Evolutionary conservation across 768 basidiomycete species (phyloP).

Genomic region (Boletus fagicola): DNA sequence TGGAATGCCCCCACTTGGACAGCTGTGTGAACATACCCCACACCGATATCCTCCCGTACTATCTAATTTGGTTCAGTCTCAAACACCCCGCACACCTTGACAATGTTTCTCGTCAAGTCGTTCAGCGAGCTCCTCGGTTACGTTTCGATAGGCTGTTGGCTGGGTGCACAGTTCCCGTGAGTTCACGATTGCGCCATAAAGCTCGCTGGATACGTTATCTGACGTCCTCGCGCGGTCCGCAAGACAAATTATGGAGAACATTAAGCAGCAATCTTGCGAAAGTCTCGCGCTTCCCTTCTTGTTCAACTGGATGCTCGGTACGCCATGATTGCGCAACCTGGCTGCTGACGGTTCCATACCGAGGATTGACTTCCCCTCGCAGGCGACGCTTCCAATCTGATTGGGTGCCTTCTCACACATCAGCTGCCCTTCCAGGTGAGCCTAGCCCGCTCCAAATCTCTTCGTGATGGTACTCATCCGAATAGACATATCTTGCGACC

Average conservation of each 20-base stretch:
- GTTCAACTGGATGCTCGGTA: conserved; percentile 89
- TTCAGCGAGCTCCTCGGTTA: conserved; percentile 70
- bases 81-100: background rate
- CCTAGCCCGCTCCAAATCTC: background rate
- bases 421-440: conserved; percentile 94
- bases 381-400: conserved; percentile 92
- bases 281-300: conserved; percentile 93
- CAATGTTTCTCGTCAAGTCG: conserved; percentile 22
- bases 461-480: conserved; percentile 7
- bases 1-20: conserved; percentile 1
- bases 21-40: conserved; percentile 19
- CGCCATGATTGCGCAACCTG: conserved; percentile 26
- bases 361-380: conserved; percentile 10
- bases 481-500: conserved; percentile 81
- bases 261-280: conserved; percentile 72
- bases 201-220: conserved; percentile 5
- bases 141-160: conserved; percentile 73
- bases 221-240: background rate
- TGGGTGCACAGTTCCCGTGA: conserved; percentile 87
- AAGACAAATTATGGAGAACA: conserved; percentile 85
- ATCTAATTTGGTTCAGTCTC: background rate
- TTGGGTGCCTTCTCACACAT: conserved; percentile 88
- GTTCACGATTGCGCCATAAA: conserved; percentile 32
- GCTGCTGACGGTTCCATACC: background rate
- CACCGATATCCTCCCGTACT: conserved; percentile 6